Evolutionary conservation across 164 flowering plant genomes (phyloP).

Genomic region (Aristolochia californica): DNA sequence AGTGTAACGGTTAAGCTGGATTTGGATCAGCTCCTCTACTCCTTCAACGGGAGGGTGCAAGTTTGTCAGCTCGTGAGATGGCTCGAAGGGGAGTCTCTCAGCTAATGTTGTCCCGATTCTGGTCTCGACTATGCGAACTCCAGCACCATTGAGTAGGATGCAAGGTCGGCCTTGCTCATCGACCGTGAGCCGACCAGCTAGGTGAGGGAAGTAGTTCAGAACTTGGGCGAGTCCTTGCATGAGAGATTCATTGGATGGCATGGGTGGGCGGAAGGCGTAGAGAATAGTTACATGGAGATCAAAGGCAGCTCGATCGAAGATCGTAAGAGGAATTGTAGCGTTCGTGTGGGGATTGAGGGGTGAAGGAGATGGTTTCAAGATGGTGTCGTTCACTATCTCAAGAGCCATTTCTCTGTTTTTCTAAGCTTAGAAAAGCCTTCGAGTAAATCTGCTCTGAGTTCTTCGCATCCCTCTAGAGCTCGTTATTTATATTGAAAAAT

Average conservation of each 20-base stretch:
- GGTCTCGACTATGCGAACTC: constrained; percentile 11
- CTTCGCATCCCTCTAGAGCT: too few relatives aligned
- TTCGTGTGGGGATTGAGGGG: background rate
- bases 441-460: too few relatives aligned
- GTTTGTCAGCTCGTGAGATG: constrained; percentile 3
- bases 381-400: constrained; percentile 3
- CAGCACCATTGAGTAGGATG: constrained; percentile 9
- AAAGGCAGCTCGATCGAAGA: constrained; percentile 12
- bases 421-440: too few relatives aligned
- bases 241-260: constrained; percentile 6
- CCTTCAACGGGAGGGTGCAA: constrained; percentile 13
- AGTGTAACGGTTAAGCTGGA: constrained; percentile 9
- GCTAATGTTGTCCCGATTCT: background rate
- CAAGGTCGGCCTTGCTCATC: constrained; percentile 1
- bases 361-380: constrained; percentile 6
- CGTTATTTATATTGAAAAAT: background rate
- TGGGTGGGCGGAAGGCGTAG: constrained; percentile 6
- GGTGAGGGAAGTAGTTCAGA: constrained; percentile 6
- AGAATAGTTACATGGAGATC: constrained; percentile 7
- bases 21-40: constrained; percentile 5
- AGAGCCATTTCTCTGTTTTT: constrained; percentile 4
- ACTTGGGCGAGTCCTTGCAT: constrained; percentile 5
- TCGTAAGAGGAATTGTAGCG: constrained; percentile 4
- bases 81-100: constrained; percentile 7
- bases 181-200: constrained; percentile 4